A percentile compares a stretch with the other conserved stretches of the same genome.
Evolutionary conservation across 2,329 filamentous ascomycete genomes (phyloP).

Genomic region (Colletotrichum incanum): DNA sequence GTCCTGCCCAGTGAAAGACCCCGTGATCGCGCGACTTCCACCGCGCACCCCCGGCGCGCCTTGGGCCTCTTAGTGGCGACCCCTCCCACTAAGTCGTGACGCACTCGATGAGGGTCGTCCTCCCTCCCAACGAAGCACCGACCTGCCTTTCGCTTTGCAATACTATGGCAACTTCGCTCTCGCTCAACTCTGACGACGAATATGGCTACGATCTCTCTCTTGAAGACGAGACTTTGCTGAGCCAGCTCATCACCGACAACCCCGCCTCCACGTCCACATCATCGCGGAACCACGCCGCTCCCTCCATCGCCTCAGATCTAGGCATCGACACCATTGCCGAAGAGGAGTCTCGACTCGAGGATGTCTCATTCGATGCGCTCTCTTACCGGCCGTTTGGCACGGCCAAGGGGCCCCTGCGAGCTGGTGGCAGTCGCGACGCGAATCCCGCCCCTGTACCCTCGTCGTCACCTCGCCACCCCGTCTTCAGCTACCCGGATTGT

Average conservation of each 20-base stretch:
- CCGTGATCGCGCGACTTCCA: conserved; percentile 4
- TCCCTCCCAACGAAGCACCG: not conserved
- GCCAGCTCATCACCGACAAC: conserved; percentile 50
- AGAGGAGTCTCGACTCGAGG: conserved; percentile 26
- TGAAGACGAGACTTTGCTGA: conserved; percentile 63
- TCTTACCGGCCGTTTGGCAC: conserved; percentile 37
- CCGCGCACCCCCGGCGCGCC: conserved; percentile 20
- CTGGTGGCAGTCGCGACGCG: conserved; percentile 29
- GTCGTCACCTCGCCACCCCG: conserved; percentile 44
- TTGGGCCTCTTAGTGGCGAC: conserved; percentile 26
- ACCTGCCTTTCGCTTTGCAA: conserved; percentile 13
- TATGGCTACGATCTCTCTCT: conserved; percentile 64
- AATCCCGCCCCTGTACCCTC: conserved; percentile 36
- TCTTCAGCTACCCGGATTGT: conserved; percentile 69
- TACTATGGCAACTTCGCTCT: conserved; percentile 33
- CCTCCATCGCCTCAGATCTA: conserved; percentile 15
- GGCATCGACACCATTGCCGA: conserved; percentile 34
- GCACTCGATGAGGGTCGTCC: conserved; percentile 1
- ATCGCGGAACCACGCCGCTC: not conserved
- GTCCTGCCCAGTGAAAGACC: not conserved
- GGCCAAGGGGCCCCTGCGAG: conserved; percentile 20
- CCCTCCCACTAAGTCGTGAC: conserved; percentile 33
- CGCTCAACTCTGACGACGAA: conserved; percentile 57
- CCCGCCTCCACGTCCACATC: conserved; percentile 2
- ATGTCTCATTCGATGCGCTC: conserved; percentile 47